These are phyloP conservation scores for Pseudotsuga menziesii DNA, from an alignment of 75 land plant genomes.

Conservation along the genomic window DNA sequence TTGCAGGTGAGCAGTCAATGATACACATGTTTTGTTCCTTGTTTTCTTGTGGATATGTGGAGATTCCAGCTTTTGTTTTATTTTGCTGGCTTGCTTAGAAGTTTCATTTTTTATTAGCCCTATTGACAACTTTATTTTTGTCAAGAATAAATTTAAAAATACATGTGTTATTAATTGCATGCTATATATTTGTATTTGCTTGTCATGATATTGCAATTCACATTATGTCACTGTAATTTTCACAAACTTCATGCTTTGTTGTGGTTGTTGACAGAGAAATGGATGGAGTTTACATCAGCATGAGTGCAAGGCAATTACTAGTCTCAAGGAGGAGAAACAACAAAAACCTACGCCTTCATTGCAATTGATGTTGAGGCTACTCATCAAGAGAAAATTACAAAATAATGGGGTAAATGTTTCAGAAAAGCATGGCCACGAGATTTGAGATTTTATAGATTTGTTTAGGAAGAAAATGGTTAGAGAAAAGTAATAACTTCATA, in stretches of 20 bases:
- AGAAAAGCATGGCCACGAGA: neutral
- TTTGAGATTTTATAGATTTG: neutral
- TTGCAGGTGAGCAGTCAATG: too few relatives aligned
- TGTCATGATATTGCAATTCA: neutral
- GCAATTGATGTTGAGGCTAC: conserved; percentile 30
- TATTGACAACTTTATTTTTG: neutral
- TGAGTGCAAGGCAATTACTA: conserved; percentile 20
- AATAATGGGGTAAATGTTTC: conserved; percentile 23
- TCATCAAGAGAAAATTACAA: conserved; percentile 28
- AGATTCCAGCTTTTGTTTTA: too few relatives aligned
- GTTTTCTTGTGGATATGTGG: too few relatives aligned
- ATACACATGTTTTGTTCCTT: too few relatives aligned
- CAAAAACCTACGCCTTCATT: conserved; percentile 24
- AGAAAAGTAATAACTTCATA: neutral
- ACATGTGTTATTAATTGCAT: neutral
- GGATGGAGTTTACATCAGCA: conserved; percentile 22
- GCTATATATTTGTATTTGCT: neutral
- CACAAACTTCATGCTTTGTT: neutral
- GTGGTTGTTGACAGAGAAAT: conserved; percentile 16
- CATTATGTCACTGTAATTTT: neutral
- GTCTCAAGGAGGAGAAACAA: conserved; percentile 19
- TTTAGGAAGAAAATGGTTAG: neutral
- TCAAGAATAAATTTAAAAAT: neutral
- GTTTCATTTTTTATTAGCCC: too few relatives aligned
- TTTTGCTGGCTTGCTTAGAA: too few relatives aligned